phyloP scores from a whole-genome alignment of 352 stramenopile genomes.

The Globisporangium camurandrum region DNA sequence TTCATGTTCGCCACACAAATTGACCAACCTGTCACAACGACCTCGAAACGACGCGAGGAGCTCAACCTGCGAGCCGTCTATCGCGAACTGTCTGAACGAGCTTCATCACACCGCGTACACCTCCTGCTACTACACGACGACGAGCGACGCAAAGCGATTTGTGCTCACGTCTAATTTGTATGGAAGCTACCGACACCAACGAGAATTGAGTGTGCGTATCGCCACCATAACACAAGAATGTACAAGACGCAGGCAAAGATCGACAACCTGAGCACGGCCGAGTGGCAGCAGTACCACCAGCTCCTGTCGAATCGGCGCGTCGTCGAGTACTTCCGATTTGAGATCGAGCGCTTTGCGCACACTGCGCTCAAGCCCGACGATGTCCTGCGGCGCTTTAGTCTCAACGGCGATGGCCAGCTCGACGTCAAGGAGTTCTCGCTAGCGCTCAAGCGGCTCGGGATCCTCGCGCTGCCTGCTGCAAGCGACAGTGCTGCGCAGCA shows the following conservation, averaged over 20 bases:
- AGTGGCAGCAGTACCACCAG: conserved; percentile 69
- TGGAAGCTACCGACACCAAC: too few relatives aligned
- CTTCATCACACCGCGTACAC: too few relatives aligned
- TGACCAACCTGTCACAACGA: too few relatives aligned
- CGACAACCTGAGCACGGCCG: conserved; percentile 69
- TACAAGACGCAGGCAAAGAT: conserved; percentile 64
- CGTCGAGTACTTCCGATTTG: conserved; percentile 49
- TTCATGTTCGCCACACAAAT: too few relatives aligned
- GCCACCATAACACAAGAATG: too few relatives aligned
- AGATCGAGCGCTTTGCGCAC: conserved; percentile 53
- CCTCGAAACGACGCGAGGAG: too few relatives aligned
- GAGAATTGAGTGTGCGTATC: too few relatives aligned
- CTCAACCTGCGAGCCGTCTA: too few relatives aligned
- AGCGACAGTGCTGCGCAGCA: conserved; percentile 4
- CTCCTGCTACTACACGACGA: too few relatives aligned
- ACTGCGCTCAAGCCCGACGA: conserved; percentile 62
- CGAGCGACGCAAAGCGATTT: too few relatives aligned
- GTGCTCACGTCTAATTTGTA: too few relatives aligned
- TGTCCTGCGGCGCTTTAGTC: conserved; percentile 59
- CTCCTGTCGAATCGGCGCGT: conserved; percentile 46
- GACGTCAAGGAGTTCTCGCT: conserved; percentile 72
- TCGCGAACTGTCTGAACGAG: too few relatives aligned
- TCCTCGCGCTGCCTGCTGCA: conserved; percentile 17
- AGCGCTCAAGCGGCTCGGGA: conserved; percentile 60
- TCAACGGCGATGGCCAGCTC: conserved; percentile 68